phyloP scores from a whole-genome alignment of 257 asterid species.

The Eustoma russellianum region DNA sequence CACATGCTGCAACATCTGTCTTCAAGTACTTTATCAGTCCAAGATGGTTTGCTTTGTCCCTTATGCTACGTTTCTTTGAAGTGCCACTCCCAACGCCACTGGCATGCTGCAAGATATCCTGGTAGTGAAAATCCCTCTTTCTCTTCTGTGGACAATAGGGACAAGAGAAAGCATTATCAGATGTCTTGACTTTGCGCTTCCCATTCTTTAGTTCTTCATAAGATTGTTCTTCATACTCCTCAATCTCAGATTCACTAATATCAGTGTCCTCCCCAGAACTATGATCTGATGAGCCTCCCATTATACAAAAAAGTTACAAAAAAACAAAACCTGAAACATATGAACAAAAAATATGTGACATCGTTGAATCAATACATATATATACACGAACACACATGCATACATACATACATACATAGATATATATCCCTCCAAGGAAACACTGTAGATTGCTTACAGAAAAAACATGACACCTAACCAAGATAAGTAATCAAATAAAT shows the following conservation, averaged over 20 bases:
- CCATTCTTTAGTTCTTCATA: constrained; percentile 46
- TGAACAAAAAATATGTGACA: not conserved
- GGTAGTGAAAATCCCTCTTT: constrained; percentile 38
- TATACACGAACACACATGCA: no score
- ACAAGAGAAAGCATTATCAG: constrained; percentile 50
- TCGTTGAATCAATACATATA: no score
- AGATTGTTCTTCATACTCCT: constrained; percentile 27
- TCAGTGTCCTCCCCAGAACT: constrained; percentile 32
- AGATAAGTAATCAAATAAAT: no score
- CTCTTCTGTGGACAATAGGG: constrained; percentile 66
- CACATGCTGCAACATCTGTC: constrained; percentile 26
- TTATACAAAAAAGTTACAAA: not conserved
- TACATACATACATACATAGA: no score
- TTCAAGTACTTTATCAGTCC: constrained; percentile 60
- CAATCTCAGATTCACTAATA: constrained; percentile 38
- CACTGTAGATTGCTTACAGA: no score
- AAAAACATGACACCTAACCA: no score
- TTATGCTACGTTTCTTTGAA: constrained; percentile 44
- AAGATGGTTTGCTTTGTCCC: constrained; percentile 63
- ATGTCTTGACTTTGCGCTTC: constrained; percentile 36
- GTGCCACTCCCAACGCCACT: constrained; percentile 43
- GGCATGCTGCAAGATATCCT: constrained; percentile 67
- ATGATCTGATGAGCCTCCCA: constrained; percentile 16
- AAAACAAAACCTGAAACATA: constrained; percentile 2
- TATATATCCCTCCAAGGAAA: no score